phyloP scores from a whole-genome alignment of 495 filamentous ascomycete genomes.

The Neurospora hispaniola region DNA sequence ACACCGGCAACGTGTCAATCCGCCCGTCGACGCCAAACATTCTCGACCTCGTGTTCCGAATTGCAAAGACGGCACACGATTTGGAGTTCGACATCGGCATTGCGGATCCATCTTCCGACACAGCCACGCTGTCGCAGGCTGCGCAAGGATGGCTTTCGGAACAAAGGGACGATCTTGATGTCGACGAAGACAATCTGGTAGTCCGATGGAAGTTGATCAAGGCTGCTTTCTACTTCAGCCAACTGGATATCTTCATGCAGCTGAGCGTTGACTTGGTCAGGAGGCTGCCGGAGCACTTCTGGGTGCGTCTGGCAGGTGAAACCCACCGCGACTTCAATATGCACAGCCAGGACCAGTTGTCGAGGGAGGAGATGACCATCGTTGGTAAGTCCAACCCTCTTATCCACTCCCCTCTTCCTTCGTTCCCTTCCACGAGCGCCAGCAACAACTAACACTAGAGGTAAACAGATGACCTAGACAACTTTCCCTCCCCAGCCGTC shows the following conservation, averaged over 20 bases:
- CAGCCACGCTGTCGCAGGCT: not conserved
- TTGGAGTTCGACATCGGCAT: not conserved
- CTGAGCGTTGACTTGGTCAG: not conserved
- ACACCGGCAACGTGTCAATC: not conserved
- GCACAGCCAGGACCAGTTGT: not conserved
- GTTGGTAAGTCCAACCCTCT: not conserved
- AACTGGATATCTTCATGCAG: not conserved
- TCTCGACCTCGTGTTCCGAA: not conserved
- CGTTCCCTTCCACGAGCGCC: not conserved
- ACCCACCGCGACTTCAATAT: not conserved
- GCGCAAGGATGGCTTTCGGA: not conserved
- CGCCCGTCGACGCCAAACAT: not conserved
- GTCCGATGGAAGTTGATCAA: not conserved
- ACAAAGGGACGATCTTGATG: not conserved
- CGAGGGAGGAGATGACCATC: not conserved
- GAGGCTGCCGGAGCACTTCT: not conserved
- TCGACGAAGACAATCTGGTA: not conserved
- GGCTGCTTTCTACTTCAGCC: not conserved
- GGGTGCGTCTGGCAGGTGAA: not conserved
- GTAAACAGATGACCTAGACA: not conserved
- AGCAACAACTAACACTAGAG: not conserved
- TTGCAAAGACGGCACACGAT: not conserved
- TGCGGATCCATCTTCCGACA: not conserved
- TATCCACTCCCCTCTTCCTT: accelerated
- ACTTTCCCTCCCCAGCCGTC: not conserved